phyloP scores from a whole-genome alignment of 495 filamentous ascomycete genomes.

The Penicillium macrosclerotiorum region DNA sequence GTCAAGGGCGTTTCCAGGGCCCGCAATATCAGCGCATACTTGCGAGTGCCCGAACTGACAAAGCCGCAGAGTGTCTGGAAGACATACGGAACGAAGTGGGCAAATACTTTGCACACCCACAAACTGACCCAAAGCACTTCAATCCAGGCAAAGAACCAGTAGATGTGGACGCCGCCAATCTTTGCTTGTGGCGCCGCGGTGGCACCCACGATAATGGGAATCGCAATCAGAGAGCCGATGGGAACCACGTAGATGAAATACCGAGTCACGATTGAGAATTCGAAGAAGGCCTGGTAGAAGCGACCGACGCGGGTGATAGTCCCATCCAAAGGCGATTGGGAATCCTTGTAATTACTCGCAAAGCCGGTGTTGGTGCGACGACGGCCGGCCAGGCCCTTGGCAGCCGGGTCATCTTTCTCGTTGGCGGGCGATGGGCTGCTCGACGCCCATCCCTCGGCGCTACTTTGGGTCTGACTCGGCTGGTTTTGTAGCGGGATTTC shows the following conservation, averaged over 20 bases:
- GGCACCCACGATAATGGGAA: constrained; percentile 76
- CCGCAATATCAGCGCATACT: constrained; percentile 81
- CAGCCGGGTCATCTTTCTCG: constrained; percentile 53
- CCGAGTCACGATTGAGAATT: constrained; percentile 80
- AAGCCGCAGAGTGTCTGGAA: constrained; percentile 89
- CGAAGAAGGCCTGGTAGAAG: constrained; percentile 78
- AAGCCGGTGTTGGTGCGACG: constrained; percentile 30
- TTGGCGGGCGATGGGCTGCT: constrained; percentile 16
- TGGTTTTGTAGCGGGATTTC: constrained; percentile 54
- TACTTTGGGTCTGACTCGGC: constrained; percentile 42
- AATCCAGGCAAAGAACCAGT: constrained; percentile 87
- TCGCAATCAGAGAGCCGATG: constrained; percentile 67
- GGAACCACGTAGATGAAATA: constrained; percentile 89
- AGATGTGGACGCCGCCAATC: constrained; percentile 65
- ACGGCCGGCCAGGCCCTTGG: constrained; percentile 43
- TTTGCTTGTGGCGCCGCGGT: constrained; percentile 48
- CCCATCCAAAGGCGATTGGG: constrained; percentile 53
- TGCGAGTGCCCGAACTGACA: constrained; percentile 85
- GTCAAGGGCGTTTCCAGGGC: constrained; percentile 82
- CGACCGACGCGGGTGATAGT: constrained; percentile 77
- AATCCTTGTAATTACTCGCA: constrained; percentile 47
- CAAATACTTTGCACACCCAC: constrained; percentile 82
- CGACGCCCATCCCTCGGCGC: constrained; percentile 39
- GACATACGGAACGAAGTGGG: constrained; percentile 71
- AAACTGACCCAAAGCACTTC: constrained; percentile 86